Evolutionary conservation across 1,284 basidiomycete species (phyloP).

Genomic region (Violaceomyces palustris): DNA sequence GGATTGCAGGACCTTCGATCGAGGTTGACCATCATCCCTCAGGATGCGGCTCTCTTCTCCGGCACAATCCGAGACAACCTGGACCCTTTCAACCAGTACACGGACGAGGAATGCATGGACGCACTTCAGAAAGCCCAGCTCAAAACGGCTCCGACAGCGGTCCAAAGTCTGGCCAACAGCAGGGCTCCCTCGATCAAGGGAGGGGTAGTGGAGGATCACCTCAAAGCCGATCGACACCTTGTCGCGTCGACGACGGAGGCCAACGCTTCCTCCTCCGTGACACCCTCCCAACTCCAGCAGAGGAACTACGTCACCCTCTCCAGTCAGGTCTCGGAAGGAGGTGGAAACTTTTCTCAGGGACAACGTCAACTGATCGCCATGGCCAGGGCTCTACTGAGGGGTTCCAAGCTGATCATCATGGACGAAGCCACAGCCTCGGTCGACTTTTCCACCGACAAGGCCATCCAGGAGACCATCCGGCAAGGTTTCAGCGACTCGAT

Average conservation of each 20-base stretch:
- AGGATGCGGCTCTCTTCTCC: slow-evolving; percentile 45
- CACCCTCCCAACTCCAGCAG: neutral
- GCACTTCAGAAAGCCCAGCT: slow-evolving; percentile 27
- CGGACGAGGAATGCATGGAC: slow-evolving; percentile 25
- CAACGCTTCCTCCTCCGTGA: slow-evolving; percentile 4
- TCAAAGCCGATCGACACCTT: no score
- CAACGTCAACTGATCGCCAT: slow-evolving; percentile 48
- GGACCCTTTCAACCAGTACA: slow-evolving; percentile 36
- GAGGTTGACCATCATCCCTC: slow-evolving; percentile 58
- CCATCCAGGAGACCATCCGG: slow-evolving; percentile 72
- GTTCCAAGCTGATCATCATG: slow-evolving; percentile 45
- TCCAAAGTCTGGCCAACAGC: slow-evolving; percentile 8
- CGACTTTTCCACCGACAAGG: slow-evolving; percentile 38
- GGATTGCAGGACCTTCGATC: slow-evolving; percentile 56
- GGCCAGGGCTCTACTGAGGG: slow-evolving; percentile 42
- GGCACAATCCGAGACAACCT: slow-evolving; percentile 39
- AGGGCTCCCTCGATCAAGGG: slow-evolving; percentile 10
- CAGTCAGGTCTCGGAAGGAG: slow-evolving; percentile 41
- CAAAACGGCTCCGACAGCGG: slow-evolving; percentile 13
- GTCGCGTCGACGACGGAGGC: neutral
- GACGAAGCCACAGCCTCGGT: slow-evolving; percentile 51
- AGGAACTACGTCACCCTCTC: slow-evolving; percentile 16
- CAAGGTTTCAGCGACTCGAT: slow-evolving; percentile 65
- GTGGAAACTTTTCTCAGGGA: slow-evolving; percentile 46
- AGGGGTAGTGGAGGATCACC: neutral